phyloP scores from a whole-genome alignment of 1,139 yeast species.

The Meyerozyma athensensis region DNA sequence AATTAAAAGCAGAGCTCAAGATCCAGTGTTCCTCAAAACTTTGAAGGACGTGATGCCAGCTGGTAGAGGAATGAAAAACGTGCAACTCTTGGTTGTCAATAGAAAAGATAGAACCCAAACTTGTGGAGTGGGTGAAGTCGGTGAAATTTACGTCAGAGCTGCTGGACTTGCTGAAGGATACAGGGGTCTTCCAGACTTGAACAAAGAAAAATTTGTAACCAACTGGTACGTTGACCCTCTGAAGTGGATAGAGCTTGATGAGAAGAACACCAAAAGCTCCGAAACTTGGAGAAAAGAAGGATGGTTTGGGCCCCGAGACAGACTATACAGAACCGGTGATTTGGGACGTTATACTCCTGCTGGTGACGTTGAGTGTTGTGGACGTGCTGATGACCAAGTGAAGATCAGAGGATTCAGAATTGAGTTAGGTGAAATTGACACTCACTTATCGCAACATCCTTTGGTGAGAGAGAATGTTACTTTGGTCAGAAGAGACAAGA shows the following conservation, averaged over 20 bases:
- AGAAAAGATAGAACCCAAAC: conserved; percentile 81
- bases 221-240: conserved; percentile 79
- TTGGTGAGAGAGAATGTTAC: conserved; percentile 89
- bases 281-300: conserved; percentile 73
- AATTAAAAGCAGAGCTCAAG: conserved; percentile 66
- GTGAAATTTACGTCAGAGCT: conserved; percentile 97
- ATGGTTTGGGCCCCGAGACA: conserved; percentile 93
- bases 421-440: conserved; percentile 96
- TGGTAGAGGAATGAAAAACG: conserved; percentile 95
- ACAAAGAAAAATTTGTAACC: conserved; percentile 77
- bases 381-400: conserved; percentile 98
- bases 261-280: conserved; percentile 25
- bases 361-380: conserved; percentile 97
- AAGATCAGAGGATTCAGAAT: conserved; percentile 98
- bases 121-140: conserved; percentile 98
- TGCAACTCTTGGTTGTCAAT: conserved; percentile 89
- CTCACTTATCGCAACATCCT: conserved; percentile 91
- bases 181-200: conserved; percentile 84
- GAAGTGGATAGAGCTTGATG: conserved; percentile 57
- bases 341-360: conserved; percentile 94
- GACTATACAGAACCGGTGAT: conserved; percentile 96
- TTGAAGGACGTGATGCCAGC: conserved; percentile 98
- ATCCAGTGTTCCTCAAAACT: conserved; percentile 70
- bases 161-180: conserved; percentile 98
- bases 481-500: conserved; percentile 86